phyloP scores from a whole-genome alignment of 176 grass and related monocot genomes.

The Raddia guianensis region DNA sequence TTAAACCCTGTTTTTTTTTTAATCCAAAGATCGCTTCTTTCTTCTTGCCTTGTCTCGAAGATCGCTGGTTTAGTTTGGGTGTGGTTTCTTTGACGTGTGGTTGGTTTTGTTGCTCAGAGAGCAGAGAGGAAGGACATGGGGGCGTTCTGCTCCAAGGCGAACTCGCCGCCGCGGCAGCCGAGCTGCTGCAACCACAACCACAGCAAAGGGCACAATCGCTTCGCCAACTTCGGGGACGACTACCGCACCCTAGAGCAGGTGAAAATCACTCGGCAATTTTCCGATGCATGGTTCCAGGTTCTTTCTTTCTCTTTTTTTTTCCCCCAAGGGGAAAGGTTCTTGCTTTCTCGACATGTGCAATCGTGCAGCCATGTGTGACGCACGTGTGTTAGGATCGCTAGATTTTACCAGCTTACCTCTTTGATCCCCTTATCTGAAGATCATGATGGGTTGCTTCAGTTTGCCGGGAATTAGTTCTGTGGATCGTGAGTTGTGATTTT shows the following conservation, averaged over 20 bases:
- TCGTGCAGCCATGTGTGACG: no score
- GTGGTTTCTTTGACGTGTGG: background rate
- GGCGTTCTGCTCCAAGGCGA: conserved; percentile 43
- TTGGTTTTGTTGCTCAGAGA: conserved; percentile 9
- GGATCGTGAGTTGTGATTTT: background rate
- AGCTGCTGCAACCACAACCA: conserved; percentile 19
- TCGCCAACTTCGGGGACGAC: conserved; percentile 62
- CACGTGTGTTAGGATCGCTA: no score
- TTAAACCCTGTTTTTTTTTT: background rate
- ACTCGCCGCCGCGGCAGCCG: conserved; percentile 11
- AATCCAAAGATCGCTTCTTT: background rate
- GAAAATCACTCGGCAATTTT: background rate
- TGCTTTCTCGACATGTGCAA: no score
- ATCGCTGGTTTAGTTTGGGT: background rate
- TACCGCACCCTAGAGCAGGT: conserved; percentile 70
- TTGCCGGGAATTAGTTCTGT: background rate
- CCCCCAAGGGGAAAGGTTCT: no score
- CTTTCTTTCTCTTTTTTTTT: background rate
- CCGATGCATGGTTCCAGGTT: background rate
- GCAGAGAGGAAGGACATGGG: conserved; percentile 44
- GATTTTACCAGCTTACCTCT: no score
- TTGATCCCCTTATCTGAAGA: no score
- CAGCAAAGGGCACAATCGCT: conserved; percentile 23
- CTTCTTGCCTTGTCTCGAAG: background rate
- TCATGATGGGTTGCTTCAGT: background rate